phyloP scores from a whole-genome alignment of 2,329 filamentous ascomycete species.

The Xenoacremonium recifei region DNA sequence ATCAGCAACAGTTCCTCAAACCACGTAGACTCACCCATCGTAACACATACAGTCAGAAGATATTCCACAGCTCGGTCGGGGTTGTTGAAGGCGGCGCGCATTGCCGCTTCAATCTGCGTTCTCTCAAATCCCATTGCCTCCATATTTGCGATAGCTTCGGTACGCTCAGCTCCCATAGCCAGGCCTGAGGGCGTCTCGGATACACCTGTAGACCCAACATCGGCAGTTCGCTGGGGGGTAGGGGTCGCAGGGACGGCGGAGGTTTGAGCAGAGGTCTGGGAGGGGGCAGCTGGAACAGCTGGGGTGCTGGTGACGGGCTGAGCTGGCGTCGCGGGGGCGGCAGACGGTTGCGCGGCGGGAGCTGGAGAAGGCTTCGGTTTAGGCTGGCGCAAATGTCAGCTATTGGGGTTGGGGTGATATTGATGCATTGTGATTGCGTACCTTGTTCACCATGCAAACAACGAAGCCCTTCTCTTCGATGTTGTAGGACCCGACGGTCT shows the following conservation, averaged over 20 bases:
- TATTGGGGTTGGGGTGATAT: too few species aligned
- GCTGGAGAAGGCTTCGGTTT: conserved; percentile 66
- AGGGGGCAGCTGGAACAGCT: conserved; percentile 46
- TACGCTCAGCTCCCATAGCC: conserved; percentile 79
- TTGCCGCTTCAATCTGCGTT: conserved; percentile 84
- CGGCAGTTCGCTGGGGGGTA: conserved; percentile 48
- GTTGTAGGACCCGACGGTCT: conserved; percentile 94
- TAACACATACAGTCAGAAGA: conserved; percentile 77
- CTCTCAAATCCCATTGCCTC: conserved; percentile 95
- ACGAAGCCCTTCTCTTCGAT: conserved; percentile 99
- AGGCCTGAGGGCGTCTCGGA: conserved; percentile 68
- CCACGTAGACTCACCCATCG: too few species aligned
- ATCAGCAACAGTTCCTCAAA: conserved; percentile 11
- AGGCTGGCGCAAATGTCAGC: conserved; percentile 31
- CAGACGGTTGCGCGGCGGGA: conserved; percentile 52
- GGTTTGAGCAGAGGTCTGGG: conserved; percentile 43
- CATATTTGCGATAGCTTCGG: conserved; percentile 85
- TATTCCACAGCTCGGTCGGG: conserved; percentile 97
- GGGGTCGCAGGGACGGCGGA: conserved; percentile 52
- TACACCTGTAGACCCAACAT: conserved; percentile 39
- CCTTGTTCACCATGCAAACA: conserved; percentile 98
- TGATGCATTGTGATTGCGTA: conserved; percentile 39
- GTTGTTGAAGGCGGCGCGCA: conserved; percentile 96
- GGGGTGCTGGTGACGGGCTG: conserved; percentile 59
- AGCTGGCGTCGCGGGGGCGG: conserved; percentile 58